A percentile compares a stretch with the other conserved stretches of the same genome.
Conservation (phyloP, 2,329 filamentous ascomycete species). For the Fusarium xyrophilum region DNA sequence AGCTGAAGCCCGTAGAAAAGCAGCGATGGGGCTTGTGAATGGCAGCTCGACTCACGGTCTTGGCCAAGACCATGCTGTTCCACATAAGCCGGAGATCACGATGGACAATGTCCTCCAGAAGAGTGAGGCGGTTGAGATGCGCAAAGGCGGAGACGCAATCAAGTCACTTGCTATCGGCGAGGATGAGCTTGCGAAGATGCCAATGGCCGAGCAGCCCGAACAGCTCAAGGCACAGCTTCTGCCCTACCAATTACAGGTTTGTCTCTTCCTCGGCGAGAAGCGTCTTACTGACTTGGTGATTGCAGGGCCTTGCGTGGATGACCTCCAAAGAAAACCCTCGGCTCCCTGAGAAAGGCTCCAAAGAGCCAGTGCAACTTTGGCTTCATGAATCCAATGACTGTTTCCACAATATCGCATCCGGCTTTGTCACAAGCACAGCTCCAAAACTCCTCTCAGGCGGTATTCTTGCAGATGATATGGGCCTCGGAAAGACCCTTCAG, state of each 20-base stretch:
- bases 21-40: constrained; percentile 50
- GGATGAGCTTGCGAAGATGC: constrained; percentile 72
- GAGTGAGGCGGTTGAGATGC: constrained; percentile 72
- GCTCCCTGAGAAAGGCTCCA: constrained; percentile 64
- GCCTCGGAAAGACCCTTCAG: constrained; percentile 86
- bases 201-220: constrained; percentile 72
- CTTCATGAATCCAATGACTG: constrained; percentile 56
- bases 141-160: constrained; percentile 68
- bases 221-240: constrained; percentile 71
- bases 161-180: constrained; percentile 77
- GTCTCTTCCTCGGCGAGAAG: neutral
- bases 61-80: constrained; percentile 32
- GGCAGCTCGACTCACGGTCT: constrained; percentile 50
- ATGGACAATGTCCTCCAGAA: constrained; percentile 70
- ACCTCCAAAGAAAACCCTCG: constrained; percentile 74
- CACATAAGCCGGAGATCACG: constrained; percentile 51
- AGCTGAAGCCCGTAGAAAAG: constrained; percentile 59
- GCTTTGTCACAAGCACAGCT: constrained; percentile 63
- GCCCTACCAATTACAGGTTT: constrained; percentile 75
- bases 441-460: constrained; percentile 78
- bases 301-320: constrained; percentile 82
- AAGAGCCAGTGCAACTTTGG: constrained; percentile 78
- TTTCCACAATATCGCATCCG: constrained; percentile 68
- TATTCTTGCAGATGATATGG: constrained; percentile 90
- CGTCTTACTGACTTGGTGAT: constrained; percentile 37